Base-by-base conservation (phyloP, 108 stramenopile genomes). In the Mayamaea pseudoterrestris region DNA sequence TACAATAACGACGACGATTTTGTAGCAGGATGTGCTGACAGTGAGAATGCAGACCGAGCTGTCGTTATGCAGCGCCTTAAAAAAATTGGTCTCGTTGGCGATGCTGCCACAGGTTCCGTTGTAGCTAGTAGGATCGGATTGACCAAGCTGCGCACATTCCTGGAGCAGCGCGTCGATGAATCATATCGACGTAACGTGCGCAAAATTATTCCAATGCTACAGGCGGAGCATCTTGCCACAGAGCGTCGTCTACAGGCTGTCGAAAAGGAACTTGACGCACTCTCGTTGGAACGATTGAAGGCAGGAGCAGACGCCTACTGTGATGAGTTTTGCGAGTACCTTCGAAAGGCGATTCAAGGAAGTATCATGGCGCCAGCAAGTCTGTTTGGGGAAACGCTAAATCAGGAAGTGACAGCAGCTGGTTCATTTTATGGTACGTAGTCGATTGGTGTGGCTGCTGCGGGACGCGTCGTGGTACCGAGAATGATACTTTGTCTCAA, bases 81-180 rank as follows among this genome's bases (percentile, higher is more conserved):
- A 50, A 44, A 57, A 12, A 27, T 66, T 21, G 46, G 40, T 2
- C 56, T 61, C 21, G 57, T 34, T 12, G 53, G 59, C 16, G 51
- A 52, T n/a, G 48, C 30, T 18, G 65, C 39, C 8, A 39, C 27
- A 3, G 62, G 58, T 35, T 54, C 68, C 18, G 61, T 69, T 39
- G 43, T 75, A 27, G 65, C 63, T 34, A 35, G 27, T 8, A 63
- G 74, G 27, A 66, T 88, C 18, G 86, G 86, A n/a, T 66, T 92
- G 32, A 61, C 63, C 36, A 68, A 78, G 5, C 75, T 92, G 9
- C 73, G 88, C 24, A 68, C 76, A 13, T 94, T 94, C 51, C 58
- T 94, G 25, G 93, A 94, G 55, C 44, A 74, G 44, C 80, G 88
- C 34, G 88, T 94, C 18, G 88, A 94, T 56, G 90, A 90, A 42